Evolutionary conservation across 106 monocot genomes (phyloP).

Genomic region (Hemerocallis citrina): DNA sequence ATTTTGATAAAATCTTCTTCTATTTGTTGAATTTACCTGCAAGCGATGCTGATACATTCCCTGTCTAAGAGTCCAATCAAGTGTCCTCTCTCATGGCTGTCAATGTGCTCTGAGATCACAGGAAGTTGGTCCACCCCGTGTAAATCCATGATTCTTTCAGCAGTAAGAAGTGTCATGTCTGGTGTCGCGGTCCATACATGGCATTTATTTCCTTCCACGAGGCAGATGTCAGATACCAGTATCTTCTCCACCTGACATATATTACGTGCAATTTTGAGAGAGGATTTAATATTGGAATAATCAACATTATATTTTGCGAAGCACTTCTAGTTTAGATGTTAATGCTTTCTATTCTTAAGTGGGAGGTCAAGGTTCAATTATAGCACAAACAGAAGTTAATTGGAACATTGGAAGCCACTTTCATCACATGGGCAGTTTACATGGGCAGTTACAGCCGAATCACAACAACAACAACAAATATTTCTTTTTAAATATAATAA

Average conservation of each 20-base stretch:
- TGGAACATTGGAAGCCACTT: too few relatives aligned
- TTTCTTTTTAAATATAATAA: too few relatives aligned
- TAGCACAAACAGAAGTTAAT: too few relatives aligned
- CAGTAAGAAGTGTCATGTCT: constrained; percentile 39
- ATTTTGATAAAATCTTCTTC: not conserved
- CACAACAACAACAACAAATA: too few relatives aligned
- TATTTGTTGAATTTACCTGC: constrained; percentile 23
- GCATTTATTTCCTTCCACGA: constrained; percentile 17
- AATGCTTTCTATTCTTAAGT: too few relatives aligned
- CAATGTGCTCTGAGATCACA: constrained; percentile 30
- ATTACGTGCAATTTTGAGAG: not conserved
- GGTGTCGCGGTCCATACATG: constrained; percentile 36
- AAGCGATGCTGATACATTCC: constrained; percentile 43
- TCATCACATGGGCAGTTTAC: too few relatives aligned
- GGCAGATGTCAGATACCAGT: constrained; percentile 35
- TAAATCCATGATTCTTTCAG: constrained; percentile 53
- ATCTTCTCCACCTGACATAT: constrained; percentile 25
- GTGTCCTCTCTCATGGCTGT: constrained; percentile 6
- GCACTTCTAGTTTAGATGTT: too few relatives aligned
- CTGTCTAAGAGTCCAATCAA: constrained; percentile 46
- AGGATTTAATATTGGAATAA: not conserved
- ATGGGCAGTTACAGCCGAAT: too few relatives aligned
- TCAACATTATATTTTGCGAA: too few relatives aligned
- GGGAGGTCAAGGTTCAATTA: too few relatives aligned
- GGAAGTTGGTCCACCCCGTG: constrained; percentile 37